Percentiles rank a stretch among this genome's conserved stretches.
Conservation (phyloP, 2,329 filamentous ascomycete genomes). For the Phoma sp. region DNA sequence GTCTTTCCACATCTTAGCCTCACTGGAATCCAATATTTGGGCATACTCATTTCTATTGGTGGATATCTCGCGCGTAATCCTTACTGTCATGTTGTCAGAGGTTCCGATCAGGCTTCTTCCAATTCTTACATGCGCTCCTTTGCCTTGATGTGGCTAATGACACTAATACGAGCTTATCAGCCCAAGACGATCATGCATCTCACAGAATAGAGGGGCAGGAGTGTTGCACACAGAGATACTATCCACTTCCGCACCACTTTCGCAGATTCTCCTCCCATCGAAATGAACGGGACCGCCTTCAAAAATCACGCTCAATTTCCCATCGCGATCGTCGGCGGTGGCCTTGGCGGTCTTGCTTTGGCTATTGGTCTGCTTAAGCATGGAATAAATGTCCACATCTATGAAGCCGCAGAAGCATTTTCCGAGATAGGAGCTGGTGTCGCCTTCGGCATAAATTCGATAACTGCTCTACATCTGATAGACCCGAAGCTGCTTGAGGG, state of each 20-base stretch:
- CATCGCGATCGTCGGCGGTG: constrained; percentile 24
- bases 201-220: background rate
- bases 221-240: background rate
- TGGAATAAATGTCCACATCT: constrained; percentile 29
- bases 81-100: too few species aligned
- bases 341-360: constrained; percentile 30
- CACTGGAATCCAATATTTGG: too few species aligned
- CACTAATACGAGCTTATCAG: constrained; percentile 10
- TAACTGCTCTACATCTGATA: constrained; percentile 51
- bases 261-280: background rate
- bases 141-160: background rate
- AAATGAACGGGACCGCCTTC: background rate
- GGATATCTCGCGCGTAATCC: too few species aligned
- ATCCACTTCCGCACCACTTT: background rate
- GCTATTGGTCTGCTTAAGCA: constrained; percentile 28
- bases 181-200: background rate
- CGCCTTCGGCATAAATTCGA: constrained; percentile 48
- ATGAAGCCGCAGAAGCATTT: constrained; percentile 30
- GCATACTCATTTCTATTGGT: too few species aligned
- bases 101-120: too few species aligned
- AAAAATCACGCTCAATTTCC: constrained; percentile 3
- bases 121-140: background rate
- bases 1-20: too few species aligned
- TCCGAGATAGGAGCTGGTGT: constrained; percentile 32
- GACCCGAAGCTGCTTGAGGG: constrained; percentile 45